A percentile compares a stretch with the other conserved stretches of the same genome.
phyloP scores from a whole-genome alignment of 75 land plant genomes.

The Gnetum montanum region DNA sequence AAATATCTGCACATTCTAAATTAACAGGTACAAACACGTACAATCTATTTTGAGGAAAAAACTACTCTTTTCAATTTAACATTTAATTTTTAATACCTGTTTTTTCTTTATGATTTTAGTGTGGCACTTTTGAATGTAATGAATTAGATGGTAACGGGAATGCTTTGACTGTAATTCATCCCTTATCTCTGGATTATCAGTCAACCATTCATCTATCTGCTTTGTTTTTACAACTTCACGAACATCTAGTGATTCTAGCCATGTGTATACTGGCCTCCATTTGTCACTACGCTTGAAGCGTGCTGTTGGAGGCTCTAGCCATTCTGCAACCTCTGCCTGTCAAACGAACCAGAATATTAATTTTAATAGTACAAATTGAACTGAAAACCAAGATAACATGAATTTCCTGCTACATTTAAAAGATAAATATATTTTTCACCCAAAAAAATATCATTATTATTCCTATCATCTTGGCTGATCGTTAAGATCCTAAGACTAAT shows the following conservation, averaged over 20 bases:
- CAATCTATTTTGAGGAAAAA: no score
- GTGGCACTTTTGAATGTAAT: conserved; percentile 79
- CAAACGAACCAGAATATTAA: conserved; percentile 1
- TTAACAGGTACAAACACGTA: no score
- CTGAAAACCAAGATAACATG: no score
- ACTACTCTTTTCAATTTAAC: no score
- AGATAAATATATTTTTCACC: no score
- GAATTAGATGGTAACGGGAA: conserved; percentile 66
- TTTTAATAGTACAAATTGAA: no score
- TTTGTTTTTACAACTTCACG: conserved; percentile 49
- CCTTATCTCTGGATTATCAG: conserved; percentile 35
- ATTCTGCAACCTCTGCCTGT: conserved; percentile 14
- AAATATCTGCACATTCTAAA: no score
- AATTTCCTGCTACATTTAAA: no score
- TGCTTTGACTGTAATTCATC: conserved; percentile 43
- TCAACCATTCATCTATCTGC: conserved; percentile 60
- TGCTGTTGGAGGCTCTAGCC: conserved; percentile 20
- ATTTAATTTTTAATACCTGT: no score
- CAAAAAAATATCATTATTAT: no score
- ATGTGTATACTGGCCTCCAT: conserved; percentile 81
- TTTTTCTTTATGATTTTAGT: conserved; percentile 49
- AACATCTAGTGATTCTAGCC: conserved; percentile 69
- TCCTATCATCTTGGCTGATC: no score
- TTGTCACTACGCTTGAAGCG: conserved; percentile 54
- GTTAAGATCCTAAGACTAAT: no score